phyloP scores from a whole-genome alignment of 78 protist species.

The Planoprotostelium fungivorum region DNA sequence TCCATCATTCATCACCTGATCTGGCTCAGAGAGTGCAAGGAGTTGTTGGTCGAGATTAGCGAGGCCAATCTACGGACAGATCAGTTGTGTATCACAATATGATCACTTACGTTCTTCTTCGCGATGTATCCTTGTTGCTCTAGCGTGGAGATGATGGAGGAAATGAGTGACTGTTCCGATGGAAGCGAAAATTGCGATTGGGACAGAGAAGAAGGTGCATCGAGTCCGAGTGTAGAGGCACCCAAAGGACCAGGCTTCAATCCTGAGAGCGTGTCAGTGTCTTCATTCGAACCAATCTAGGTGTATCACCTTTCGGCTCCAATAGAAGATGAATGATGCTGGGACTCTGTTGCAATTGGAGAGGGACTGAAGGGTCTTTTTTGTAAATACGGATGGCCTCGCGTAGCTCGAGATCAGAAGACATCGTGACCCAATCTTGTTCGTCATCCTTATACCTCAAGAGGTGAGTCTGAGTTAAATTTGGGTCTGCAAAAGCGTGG shows the following conservation, averaged over 20 bases:
- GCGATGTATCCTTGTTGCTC: not conserved
- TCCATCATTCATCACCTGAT: no score
- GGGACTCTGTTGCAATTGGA: not conserved
- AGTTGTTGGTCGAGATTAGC: no score
- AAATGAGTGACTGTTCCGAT: not conserved
- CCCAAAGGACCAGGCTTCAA: not conserved
- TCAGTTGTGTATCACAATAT: not conserved
- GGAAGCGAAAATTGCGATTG: not conserved
- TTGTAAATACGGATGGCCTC: not conserved
- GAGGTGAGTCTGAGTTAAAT: not conserved
- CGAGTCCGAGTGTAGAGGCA: not conserved
- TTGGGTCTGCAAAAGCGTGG: not conserved
- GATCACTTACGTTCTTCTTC: not conserved
- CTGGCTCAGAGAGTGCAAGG: no score
- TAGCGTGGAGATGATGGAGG: not conserved
- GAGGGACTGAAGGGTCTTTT: not conserved
- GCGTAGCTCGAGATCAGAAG: not conserved
- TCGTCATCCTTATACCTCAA: not conserved
- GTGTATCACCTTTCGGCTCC: not conserved
- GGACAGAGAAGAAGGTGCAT: not conserved
- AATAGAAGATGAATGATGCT: not conserved
- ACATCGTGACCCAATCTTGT: not conserved
- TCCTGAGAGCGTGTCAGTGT: not conserved
- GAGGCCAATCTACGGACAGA: no score
- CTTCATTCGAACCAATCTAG: no score